Base-by-base conservation (phyloP, 345 rosid genomes). In the Lumnitzera racemosa region DNA sequence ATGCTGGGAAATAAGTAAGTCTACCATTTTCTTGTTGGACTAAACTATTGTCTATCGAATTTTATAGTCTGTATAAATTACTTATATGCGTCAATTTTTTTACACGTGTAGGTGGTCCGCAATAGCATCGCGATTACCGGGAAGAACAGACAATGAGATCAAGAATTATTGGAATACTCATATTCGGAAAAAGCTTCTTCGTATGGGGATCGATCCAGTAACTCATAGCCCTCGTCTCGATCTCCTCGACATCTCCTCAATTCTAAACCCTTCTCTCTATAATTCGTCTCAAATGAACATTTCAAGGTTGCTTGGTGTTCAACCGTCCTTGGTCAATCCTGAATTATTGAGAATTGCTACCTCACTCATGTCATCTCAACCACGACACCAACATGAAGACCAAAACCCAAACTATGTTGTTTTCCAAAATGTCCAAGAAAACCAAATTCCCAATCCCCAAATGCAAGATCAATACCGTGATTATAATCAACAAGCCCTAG, bases 141-240 rank as follows among this genome's bases (percentile, higher is more conserved):
- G 96, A 63, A 76, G 96, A 71, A 89, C 96, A 0, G 96, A 89
- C 53, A 89, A 89, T 47, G 96, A 89, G 64, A 89, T 89, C 54
- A 89, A 89, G 65, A 89, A 89, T 59, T 89, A 78, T 29, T 89
- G 96, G 96, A 89, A 89, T 77, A 89, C 96, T 6, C 91, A 86
- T 68, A 81, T 89, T 15, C 61, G 96, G 59, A 89, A 82, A 73
- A 78, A 67, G 79, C 72, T 89, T 57, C 84, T 89, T 14, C 78
- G 89, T 16, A 89, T 86, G 89, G 96, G 96, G 29, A 86, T 89
- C 7, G 96, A 89, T 70, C 96, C 96, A 1, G 95, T 89, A 8
- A 89, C 96, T 41, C 96, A 86, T 48, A 72, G 76, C 63, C 94
- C 91, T 1, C 75, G 95, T 20, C 84, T 89, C 15, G 95, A 89